Base-by-base conservation (phyloP, 257 asterid species). In the Rhazya stricta region DNA sequence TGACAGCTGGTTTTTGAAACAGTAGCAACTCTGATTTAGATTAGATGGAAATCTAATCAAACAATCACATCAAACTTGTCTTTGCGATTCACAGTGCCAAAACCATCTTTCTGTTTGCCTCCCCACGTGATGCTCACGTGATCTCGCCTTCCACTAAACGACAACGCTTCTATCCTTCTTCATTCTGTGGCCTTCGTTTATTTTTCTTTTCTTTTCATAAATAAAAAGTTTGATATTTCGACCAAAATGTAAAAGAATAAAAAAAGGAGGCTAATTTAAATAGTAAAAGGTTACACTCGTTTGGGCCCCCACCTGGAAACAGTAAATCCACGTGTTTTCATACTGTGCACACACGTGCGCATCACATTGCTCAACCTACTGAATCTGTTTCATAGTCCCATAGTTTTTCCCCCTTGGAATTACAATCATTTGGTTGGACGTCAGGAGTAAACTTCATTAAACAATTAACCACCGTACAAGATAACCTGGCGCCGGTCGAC, bases 91-190 rank as follows among this genome's bases (percentile, higher is more conserved):
- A 50, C 48, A 23, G 25, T 7, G 13, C 51, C 37, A 23, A 36
- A 25, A 10, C 54, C 36, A 2, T 53, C 50, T 5, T 11, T 18
- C 21, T 13, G 46, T 3, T 5, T 29, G n/a, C 19, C 13, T 34
- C 37, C 51, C 73, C 73, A 77, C 54, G 77, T 71, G 81, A 71
- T n/a, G 4, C 39, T 61, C 73, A 72, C 77, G 73, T 72, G 77
- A 63, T 53, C 66, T 68, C 30, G 69, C 67, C 45, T 27, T 13
- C 65, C 57, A 66, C 30, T 32, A 25, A 8, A 9, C 48, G 71
- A 66, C 71, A 66, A 37, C 18, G 3, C 30, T 37, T 34, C 69
- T 8, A 1, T 4, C 12, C 13, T 18, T 9, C 3, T n/a, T 32
- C 21, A 13, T 41, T 16, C 8, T 21, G 13, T 8, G 29, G 43